phyloP scores from a whole-genome alignment of 208 protist species.

The Wallacemonas sp. region DNA sequence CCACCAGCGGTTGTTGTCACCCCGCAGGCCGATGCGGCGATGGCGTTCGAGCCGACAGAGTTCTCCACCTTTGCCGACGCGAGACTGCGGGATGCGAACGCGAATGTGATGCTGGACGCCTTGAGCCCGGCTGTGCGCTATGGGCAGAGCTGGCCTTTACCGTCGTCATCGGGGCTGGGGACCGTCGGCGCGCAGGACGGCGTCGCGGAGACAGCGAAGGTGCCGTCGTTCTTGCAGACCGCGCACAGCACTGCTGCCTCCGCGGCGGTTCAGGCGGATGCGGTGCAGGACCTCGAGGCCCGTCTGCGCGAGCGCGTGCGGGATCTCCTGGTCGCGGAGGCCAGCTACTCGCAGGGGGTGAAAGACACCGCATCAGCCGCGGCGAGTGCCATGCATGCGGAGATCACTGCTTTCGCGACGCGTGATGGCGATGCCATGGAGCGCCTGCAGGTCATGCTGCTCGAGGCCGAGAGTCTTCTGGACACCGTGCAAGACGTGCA shows the following conservation, averaged over 20 bases:
- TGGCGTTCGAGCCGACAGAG: neutral
- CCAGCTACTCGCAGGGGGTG: neutral
- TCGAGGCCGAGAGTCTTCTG: conserved; percentile 37
- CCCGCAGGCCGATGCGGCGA: neutral
- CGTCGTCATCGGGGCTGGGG: no score
- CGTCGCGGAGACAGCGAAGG: no score
- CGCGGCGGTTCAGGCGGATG: no score
- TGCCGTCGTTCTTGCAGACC: no score
- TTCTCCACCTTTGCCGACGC: neutral
- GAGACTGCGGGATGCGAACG: neutral
- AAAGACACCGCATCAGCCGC: neutral
- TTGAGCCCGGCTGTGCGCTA: no score
- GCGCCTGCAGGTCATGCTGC: conserved; percentile 20
- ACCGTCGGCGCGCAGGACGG: no score
- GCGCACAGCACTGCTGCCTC: no score
- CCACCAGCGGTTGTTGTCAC: no score
- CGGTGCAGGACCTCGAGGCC: neutral
- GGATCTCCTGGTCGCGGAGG: conserved; percentile 33
- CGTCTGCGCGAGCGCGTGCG: conserved; percentile 39
- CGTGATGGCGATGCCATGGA: conserved; percentile 18
- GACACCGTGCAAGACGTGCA: conserved; percentile 29
- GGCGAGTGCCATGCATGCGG: neutral
- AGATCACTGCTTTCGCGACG: neutral
- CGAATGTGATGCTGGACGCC: neutral
- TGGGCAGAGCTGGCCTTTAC: no score